Conservation (phyloP, 257 asterid species). For the Rubia yunnanensis region DNA sequence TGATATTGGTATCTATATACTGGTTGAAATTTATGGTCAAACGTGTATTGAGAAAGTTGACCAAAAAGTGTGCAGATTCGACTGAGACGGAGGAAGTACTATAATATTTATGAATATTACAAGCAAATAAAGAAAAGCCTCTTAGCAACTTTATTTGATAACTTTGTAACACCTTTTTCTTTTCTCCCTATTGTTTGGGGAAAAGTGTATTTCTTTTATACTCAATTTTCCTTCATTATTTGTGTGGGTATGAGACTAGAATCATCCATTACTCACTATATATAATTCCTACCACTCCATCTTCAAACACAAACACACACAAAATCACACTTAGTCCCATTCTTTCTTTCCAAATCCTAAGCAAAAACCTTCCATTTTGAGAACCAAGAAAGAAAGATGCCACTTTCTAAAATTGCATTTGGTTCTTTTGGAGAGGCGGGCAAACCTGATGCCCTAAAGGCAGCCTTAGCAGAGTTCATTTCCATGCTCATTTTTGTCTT, state of each 20-base stretch:
- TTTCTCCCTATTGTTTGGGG: neutral
- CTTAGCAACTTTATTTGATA: too few relatives aligned
- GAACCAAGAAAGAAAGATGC: slow-evolving; percentile 30
- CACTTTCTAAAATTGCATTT: slow-evolving; percentile 46
- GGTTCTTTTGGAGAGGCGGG: slow-evolving; percentile 58
- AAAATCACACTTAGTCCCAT: neutral
- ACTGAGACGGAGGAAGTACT: too few relatives aligned
- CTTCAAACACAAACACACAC: slow-evolving; percentile 3
- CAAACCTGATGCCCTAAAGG: slow-evolving; percentile 63
- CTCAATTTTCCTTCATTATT: too few relatives aligned
- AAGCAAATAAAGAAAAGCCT: too few relatives aligned
- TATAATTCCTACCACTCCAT: slow-evolving; percentile 6
- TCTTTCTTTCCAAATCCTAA: neutral
- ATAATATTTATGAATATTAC: too few relatives aligned
- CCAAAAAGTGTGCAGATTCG: too few relatives aligned
- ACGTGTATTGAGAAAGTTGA: too few relatives aligned
- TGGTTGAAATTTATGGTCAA: too few relatives aligned
- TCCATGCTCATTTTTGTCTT: slow-evolving; percentile 76
- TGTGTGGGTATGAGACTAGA: neutral
- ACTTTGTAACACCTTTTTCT: neutral
- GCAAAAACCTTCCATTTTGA: neutral
- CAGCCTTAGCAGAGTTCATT: slow-evolving; percentile 75
- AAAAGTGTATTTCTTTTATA: neutral
- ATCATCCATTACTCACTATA: neutral
- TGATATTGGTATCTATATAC: too few relatives aligned